phyloP scores from a whole-genome alignment of 208 protist species.

The Trichomonas gallinae region DNA sequence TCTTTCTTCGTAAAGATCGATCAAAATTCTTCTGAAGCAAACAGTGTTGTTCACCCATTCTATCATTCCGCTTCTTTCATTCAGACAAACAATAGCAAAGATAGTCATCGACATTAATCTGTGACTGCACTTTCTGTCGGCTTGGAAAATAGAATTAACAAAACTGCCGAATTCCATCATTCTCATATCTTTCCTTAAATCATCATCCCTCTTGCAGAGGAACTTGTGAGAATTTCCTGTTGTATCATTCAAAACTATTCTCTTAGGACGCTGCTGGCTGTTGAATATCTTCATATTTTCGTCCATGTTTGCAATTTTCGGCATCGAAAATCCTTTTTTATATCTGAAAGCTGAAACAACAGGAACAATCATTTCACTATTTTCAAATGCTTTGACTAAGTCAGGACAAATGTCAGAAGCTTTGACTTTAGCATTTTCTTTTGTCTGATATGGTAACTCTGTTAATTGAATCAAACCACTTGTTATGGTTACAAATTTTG shows the following conservation, averaged over 20 bases:
- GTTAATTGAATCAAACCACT: neutral
- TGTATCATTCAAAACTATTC: neutral
- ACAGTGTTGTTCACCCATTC: constrained; percentile 14
- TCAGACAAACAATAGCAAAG: neutral
- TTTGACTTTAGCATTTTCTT: neutral
- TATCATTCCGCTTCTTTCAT: constrained; percentile 1
- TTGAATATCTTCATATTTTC: neutral
- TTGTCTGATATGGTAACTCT: neutral
- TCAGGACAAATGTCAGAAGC: neutral
- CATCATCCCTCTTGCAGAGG: neutral
- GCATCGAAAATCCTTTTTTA: too few species aligned
- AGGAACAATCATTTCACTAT: neutral
- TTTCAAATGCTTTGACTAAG: neutral
- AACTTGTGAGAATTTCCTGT: neutral
- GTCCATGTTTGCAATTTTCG: neutral
- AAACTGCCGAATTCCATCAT: constrained; percentile 13
- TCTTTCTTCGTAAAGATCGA: neutral
- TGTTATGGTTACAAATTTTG: neutral
- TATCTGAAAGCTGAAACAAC: neutral
- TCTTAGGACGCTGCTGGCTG: neutral
- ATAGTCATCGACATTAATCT: neutral
- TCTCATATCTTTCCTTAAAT: constrained; percentile 22
- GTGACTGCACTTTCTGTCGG: neutral
- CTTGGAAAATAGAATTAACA: neutral
- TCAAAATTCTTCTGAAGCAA: neutral